Evolutionary conservation across 2,329 filamentous ascomycete genomes (phyloP), one percentile per base, ranked within the genome.

Genomic region (Xylaria sp.): DNA sequence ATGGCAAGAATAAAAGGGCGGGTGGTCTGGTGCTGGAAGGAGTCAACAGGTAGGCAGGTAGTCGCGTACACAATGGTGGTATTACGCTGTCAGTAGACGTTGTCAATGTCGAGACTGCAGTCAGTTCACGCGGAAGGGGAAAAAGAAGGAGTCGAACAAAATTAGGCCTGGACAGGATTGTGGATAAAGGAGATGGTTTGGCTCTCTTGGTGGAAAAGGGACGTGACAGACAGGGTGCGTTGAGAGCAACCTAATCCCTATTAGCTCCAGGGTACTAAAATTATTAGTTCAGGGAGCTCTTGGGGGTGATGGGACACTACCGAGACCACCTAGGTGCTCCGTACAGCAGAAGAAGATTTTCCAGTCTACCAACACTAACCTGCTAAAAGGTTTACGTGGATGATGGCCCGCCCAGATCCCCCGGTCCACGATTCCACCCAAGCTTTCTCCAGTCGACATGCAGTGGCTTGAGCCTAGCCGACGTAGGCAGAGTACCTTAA

Each of bases 11-110:
- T 69, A 49, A 68, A 67, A 67, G 72, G 73, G 73, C 71, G 72
- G 76, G 71, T 72, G 75, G 74, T 74, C 73, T 64, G 73, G 68
- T 67, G 68, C 69, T 58, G 62, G 62, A 57, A 65, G 25, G 58
- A 41, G 15, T 18, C 51, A 63, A 59, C 28, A 56, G 63, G 59
- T 36, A 70, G 64, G 15, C 39, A 48, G 46, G 64, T 55, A 70
- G 71, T 67, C 70, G 68, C 71, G 74, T 71, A 67, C 58, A 58
- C 58, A 58, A 51, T 33, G 61, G 51, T 51, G 62, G 41, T 59
- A 68, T 62, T 64, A 66, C 62, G 66, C 57, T 67, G 62, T 57
- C 52, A 55, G 67, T 28, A 62, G 63, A 65, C 61, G 64, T 62
- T 67, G 66, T 71, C 64, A 68, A 68, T 72, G 68, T 71, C 62